phyloP scores from a whole-genome alignment of 2,329 filamentous ascomycete genomes.

The Aureobasidium musti region DNA sequence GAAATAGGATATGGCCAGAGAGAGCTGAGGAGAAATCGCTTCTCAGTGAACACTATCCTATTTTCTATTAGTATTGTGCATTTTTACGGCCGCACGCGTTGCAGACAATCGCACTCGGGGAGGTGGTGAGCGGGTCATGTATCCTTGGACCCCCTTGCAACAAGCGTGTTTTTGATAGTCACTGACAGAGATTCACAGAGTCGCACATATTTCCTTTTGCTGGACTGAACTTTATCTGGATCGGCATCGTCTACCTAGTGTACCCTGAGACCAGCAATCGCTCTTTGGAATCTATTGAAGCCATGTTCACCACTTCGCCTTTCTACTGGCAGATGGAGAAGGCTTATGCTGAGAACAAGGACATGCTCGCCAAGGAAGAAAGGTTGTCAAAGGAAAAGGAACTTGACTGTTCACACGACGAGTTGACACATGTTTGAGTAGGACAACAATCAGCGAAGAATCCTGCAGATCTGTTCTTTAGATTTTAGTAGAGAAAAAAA shows the following conservation, averaged over 20 bases:
- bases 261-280: conserved; percentile 50
- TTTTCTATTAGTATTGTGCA: too few species aligned
- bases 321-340: conserved; percentile 52
- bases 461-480: neutral
- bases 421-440: neutral
- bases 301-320: conserved; percentile 53
- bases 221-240: conserved; percentile 54
- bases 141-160: too few species aligned
- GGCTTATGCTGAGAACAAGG: conserved; percentile 39
- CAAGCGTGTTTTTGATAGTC: too few species aligned
- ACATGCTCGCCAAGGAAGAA: conserved; percentile 18
- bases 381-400: conserved; percentile 10
- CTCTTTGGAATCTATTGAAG: conserved; percentile 56
- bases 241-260: conserved; percentile 55
- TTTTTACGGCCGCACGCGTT: too few species aligned
- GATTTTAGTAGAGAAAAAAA: neutral
- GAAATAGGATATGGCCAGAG: too few species aligned
- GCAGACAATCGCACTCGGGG: too few species aligned
- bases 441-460: neutral
- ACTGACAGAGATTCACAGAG: conserved; percentile 35
- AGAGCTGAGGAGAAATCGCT: too few species aligned
- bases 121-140: too few species aligned
- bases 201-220: conserved; percentile 56
- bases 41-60: too few species aligned
- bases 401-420: neutral